Base-by-base conservation (phyloP, 208 protist genomes). In the Trypanosoma platydactyli region DNA sequence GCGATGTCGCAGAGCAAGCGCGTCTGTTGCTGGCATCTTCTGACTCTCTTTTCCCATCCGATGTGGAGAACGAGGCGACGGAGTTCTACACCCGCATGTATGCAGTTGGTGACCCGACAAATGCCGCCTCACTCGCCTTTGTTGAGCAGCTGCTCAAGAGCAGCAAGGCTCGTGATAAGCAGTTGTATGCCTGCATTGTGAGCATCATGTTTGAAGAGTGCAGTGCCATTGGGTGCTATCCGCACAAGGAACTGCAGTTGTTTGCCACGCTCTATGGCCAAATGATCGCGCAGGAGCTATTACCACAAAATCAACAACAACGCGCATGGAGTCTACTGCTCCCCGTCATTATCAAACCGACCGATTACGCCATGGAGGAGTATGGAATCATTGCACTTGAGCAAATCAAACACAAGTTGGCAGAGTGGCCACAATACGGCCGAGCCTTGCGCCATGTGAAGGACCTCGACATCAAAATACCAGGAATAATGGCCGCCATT, bases 341-440 rank as follows among this genome's bases (percentile, higher is more conserved):
- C 22, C 94, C 98, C 27, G 92, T 92, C 25, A 76, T 99, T 58
- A 83, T 82, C 44, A 96, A 97, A 71, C 91, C 88, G 0, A 77
- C 71, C 12, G 90, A 96, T 58, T 80, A 77, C 30, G 94, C 95
- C 16, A 85, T 98, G 78, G 96, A 96, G 75, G 92, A 98, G 66
- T 99, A 99, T 77, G 98, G 97, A 58, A 76, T 99, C 24, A 88
- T 91, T 42, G 96, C 98, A 4, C 74, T 99, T 3, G 81, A 98
- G 62, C 85, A 97, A 64, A 98, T 99, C 63, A 97, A 97, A 68
- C 63, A 76, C 30, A 80, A 94, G 48, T 68, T 99, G 24, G 77
- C 79, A n/a, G 96, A 99, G 68, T 99, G 97, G 97, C 98, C 97
- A 35, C 90, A 98, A 61, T 97, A 95, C 71, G 80, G 93, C 44